Base-by-base conservation (phyloP, 2,329 filamentous ascomycete species). In the Xylariaceae sp. region DNA sequence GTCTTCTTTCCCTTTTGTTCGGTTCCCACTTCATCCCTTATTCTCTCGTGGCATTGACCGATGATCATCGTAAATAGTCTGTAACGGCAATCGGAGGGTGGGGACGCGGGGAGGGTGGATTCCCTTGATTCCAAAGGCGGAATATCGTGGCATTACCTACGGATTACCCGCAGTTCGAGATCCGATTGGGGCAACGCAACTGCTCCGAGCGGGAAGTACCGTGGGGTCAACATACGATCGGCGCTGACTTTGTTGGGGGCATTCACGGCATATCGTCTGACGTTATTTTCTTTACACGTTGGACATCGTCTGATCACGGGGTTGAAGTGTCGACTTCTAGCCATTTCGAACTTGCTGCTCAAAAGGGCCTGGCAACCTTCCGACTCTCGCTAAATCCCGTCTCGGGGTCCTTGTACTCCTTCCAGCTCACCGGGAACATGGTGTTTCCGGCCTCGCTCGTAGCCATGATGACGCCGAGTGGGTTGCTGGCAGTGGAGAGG, bases 381-480 rank as follows among this genome's bases (percentile, higher is more conserved):
- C 94, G 86, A 65, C 77, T 77, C 81, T 97, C 94, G 66, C 80
- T 85, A 51, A 79, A 71, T 2, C 91, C 92, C 5, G 88, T 95
- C 69, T 88, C 85, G 0, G 87, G 85, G 77, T 97, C 93, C 70
- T 84, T 83, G 77, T 95, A 96, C 76, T 97, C 93, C 77, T 88
- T 95, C 94, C 94, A 99, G 74, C 88, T 95, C 57, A 96, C 83
- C 1, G 94, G 93, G 69, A 89, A 88, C 92, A 97, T 96, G 68
- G 89, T 84, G 75, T 95, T 93, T 1, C 92, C 92, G 2, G 83
- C 84, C 72, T 96, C 91, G 71, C 91, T 95, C 67, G 84, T 88
- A 8, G 93, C 94, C 86, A 97, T 90, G 45, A 99, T 89, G 60
- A 97, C 93, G 2, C 94, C 94, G 47, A 96, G 80, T 72, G 96